Base-by-base conservation (phyloP, 2,329 filamentous ascomycete species). In the Coniosporium uncinatum region DNA sequence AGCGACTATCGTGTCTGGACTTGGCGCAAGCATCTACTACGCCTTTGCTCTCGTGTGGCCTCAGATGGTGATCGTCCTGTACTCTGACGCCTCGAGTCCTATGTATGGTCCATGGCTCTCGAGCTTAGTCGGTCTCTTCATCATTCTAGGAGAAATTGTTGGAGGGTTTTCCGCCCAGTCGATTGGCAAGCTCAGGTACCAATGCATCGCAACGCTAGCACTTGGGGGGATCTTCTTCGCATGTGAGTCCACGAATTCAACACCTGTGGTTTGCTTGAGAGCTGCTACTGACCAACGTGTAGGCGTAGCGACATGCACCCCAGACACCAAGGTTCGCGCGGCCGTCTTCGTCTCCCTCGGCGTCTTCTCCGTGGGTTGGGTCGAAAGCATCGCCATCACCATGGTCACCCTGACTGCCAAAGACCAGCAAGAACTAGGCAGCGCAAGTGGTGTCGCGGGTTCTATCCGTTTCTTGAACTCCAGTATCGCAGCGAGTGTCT, bases 391-490 rank as follows among this genome's bases (percentile, higher is more conserved):
- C 20, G 47, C 46, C 36, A 48, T 59, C 19, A 39, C 52, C 13
- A 52, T 50, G 36, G 38, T 47, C 3, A 53, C 64, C 1, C 67
- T 67, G 48, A 63, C 60, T 38, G 55, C 57, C 17, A 53, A 58
- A 0, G 53, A 61, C 14, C 56, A 58, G 45, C 47, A 39, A 14
- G 63, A 69, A 14, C 67, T 69, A 34, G 66, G 66, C 21, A 50
- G 66, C 5, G 63, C 66, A 2, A 63, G 58, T 4, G 64, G 64
- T n/a, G 45, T 66, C 11, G 50, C 66, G 5, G 61, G 63, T 2
- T 66, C 62, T 3, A 62, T 67, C 27, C 60, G 64, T 4, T 61
- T 64, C 1, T 60, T 63, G 3, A 62, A 63, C n/a, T 63, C 61
- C 21, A 58, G 62, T 24, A 51, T 69, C 14, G 55, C 61, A 2